Evolutionary conservation across 1,284 basidiomycete genomes (phyloP), one percentile per base, ranked within the genome.

Genomic region (Fomitopsis betulina): DNA sequence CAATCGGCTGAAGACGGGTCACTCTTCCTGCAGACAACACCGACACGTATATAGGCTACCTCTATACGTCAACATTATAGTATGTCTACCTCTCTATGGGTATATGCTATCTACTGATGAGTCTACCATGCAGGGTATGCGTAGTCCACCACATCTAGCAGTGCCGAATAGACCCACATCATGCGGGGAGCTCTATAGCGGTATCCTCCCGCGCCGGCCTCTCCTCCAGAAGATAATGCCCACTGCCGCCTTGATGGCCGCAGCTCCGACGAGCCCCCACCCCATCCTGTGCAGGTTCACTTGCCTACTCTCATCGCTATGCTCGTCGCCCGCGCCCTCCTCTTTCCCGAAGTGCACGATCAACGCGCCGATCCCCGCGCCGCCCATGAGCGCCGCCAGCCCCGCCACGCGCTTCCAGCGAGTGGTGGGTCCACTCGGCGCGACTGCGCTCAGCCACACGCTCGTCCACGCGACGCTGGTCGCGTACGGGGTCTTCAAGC

Each of bases 381-480:
- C 56, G 51, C 39, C 25, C 56, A 57, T 53, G 32, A 57, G 35
- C n/a, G 51, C 47, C 19, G 39, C 50, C 8, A 57, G 37, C 10
- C 56, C 56, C 13, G 42, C 56, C 25, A 53, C 21, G 19, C 38
- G 30, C 42, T 57, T 53, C 56, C 50, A 53, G 10, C 51, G 50
- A 2, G 30, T 3, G 13, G 37, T 53, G 25, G 37, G 17, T 23
- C 49, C 32, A 8, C 56, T 50, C 19, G 50, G 37, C n/a, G 56
- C 37, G 56, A 57, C 56, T 2, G 56, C 56, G 51, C 51, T 50
- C 30, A 57, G 56, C 56, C 56, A 57, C 27, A 57, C 56, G 42
- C 56, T 57, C 38, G 56, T 57, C 56, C 56, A 57, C 51, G 56
- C 56, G 45, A 57, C 56, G 51, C 51, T 53, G 30, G 56, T 57